Conservation (phyloP, 345 rosid species). For the Syzygium jambos region DNA sequence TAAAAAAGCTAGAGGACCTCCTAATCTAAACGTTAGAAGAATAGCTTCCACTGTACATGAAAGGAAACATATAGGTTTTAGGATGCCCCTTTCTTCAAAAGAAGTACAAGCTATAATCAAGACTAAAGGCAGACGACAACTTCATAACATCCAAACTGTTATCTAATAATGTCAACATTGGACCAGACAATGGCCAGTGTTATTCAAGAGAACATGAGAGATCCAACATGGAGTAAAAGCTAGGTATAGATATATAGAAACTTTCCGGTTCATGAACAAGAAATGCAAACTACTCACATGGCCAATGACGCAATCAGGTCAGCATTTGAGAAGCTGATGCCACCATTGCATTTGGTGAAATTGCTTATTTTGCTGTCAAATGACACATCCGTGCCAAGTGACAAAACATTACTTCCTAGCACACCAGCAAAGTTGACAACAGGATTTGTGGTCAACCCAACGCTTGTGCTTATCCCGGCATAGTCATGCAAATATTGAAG, state of each 20-base stretch:
- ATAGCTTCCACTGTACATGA: neutral
- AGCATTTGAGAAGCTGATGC: constrained; percentile 45
- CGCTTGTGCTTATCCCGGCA: constrained; percentile 63
- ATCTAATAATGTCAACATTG: neutral
- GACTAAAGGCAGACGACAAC: neutral
- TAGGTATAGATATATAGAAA: neutral
- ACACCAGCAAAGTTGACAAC: constrained; percentile 71
- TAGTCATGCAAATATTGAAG: constrained; percentile 82
- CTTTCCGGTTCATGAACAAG: neutral
- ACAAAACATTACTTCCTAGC: constrained; percentile 40
- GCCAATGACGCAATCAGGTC: constrained; percentile 66
- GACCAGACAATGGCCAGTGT: neutral
- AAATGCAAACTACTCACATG: constrained; percentile 35
- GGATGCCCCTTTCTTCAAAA: neutral
- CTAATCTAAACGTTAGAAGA: neutral
- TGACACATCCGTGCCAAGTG: constrained; percentile 66
- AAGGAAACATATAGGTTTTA: neutral
- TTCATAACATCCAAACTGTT: neutral
- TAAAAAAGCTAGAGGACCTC: neutral
- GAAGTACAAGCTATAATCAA: neutral
- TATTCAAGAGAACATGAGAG: too few species aligned
- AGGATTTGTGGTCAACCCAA: constrained; percentile 75
- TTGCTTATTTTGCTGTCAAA: constrained; percentile 66
- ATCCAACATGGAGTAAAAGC: too few species aligned
- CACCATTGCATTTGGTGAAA: constrained; percentile 71